Conservation (phyloP, 257 asterid genomes). For the Nicotiana tabacum region DNA sequence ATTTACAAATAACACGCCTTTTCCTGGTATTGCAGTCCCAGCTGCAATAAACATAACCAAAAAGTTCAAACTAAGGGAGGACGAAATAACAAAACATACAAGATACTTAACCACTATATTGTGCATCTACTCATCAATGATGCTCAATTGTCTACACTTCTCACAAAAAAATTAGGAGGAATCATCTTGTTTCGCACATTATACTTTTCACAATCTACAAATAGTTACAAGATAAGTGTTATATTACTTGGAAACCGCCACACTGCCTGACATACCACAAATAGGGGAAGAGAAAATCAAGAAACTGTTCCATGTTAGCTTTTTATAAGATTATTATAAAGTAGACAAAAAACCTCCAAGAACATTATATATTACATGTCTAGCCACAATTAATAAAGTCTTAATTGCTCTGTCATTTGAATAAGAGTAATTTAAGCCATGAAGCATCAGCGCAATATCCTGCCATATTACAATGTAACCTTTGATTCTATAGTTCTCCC, state of each 20-base stretch:
- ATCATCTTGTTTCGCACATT: neutral
- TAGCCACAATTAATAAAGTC: neutral
- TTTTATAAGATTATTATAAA: neutral
- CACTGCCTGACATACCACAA: neutral
- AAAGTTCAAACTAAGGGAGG: neutral
- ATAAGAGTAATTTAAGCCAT: neutral
- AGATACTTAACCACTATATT: neutral
- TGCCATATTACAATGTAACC: neutral
- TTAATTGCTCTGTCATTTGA: neutral
- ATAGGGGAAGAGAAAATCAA: neutral
- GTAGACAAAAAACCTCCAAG: neutral
- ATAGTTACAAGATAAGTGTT: neutral
- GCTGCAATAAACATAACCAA: constrained; percentile 23
- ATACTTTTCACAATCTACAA: neutral
- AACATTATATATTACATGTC: neutral
- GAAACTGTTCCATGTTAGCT: neutral
- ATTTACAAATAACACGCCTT: constrained; percentile 62
- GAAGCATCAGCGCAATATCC: neutral
- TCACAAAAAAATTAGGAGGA: neutral
- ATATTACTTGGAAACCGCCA: neutral
- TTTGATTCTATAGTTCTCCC: neutral
- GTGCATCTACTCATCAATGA: neutral
- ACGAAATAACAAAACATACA: neutral
- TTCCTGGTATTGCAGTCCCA: constrained; percentile 59
- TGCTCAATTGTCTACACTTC: neutral